A percentile compares a stretch with the other conserved stretches of the same genome.
Conservation (phyloP, 176 grass and related monocot species). For the Calamus simplicifolius region DNA sequence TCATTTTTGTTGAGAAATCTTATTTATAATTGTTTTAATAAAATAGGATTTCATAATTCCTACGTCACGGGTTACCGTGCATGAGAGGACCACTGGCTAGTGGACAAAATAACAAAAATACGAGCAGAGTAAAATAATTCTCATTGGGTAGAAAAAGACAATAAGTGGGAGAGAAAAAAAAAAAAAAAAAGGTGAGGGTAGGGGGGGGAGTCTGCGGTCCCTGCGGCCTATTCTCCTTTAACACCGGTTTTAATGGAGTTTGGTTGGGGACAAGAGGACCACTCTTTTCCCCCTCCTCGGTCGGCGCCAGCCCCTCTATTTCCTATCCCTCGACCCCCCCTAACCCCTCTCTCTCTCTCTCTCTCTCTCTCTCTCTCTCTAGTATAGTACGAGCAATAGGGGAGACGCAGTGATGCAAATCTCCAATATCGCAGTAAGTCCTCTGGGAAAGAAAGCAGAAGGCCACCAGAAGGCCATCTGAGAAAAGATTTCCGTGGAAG, state of each 20-base stretch:
- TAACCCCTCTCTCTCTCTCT: background rate
- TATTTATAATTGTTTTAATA: too few species aligned
- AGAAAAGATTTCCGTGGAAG: too few species aligned
- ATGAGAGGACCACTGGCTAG: too few species aligned
- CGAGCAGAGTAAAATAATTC: too few species aligned
- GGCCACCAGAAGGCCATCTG: background rate
- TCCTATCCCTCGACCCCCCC: background rate
- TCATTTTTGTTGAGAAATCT: too few species aligned
- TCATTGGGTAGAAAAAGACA: too few species aligned
- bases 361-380: background rate
- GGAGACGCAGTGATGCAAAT: background rate
- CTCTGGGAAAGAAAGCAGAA: background rate
- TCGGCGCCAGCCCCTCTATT: background rate
- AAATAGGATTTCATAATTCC: too few species aligned
- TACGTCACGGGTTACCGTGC: too few species aligned
- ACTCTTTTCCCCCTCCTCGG: background rate
- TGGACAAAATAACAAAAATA: too few species aligned
- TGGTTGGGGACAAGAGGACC: constrained; percentile 7
- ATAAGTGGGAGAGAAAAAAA: too few species aligned
- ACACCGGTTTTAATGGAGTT: background rate
- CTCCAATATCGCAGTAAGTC: background rate
- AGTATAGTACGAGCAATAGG: background rate
- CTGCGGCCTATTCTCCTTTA: constrained; percentile 1
- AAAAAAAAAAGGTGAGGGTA: too few species aligned
- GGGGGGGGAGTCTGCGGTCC: background rate